These are phyloP conservation scores for Cajanus cajan DNA, from an alignment of 306 rosid species.

Conservation along the genomic window DNA sequence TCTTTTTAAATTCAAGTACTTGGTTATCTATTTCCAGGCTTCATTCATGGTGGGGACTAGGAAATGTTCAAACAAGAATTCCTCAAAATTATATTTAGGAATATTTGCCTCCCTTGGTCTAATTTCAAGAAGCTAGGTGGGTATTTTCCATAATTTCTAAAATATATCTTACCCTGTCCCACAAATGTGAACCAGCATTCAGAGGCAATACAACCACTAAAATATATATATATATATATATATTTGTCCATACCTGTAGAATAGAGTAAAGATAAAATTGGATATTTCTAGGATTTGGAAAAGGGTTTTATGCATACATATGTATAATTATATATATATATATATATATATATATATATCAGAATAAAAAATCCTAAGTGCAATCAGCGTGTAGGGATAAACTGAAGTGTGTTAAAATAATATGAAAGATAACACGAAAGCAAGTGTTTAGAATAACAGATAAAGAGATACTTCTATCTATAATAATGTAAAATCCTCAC, in stretches of 20 bases:
- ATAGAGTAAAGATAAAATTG: constrained; percentile 33
- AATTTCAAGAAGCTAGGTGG: no score
- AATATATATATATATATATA: no score
- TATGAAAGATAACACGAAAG: background rate
- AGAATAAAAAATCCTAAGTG: background rate
- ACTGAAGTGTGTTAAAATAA: background rate
- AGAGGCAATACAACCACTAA: background rate
- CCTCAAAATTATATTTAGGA: no score
- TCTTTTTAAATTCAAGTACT: no score
- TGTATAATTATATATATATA: no score
- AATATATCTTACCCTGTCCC: no score
- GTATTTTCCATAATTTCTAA: background rate
- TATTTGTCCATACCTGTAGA: constrained; percentile 88
- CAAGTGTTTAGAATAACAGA: background rate
- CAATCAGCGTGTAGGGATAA: background rate
- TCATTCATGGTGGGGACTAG: no score
- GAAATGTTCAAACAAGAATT: no score
- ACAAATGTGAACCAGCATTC: no score
- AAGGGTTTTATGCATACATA: background rate
- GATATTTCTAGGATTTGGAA: background rate
- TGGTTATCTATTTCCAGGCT: no score
- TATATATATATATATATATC: no score
- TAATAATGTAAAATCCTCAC: constrained; percentile 35
- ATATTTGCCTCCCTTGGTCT: no score
- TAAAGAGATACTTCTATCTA: background rate